phyloP scores from a whole-genome alignment of 306 rosid genomes.

The Coriaria nepalensis region DNA sequence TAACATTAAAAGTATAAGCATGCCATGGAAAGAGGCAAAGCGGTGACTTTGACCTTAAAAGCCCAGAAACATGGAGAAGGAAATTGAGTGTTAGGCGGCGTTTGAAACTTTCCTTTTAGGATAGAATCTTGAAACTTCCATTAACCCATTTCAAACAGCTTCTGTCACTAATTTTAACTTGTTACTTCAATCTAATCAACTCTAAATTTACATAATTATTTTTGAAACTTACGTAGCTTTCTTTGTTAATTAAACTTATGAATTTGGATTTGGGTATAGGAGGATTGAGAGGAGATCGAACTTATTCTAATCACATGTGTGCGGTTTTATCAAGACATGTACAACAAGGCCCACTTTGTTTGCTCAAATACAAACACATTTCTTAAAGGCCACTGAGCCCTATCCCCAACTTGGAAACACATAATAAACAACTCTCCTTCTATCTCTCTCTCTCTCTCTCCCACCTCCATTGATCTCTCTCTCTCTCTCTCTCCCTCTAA shows the following conservation, averaged over 20 bases:
- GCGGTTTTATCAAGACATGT: slow-evolving; percentile 44
- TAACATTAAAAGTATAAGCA: too few relatives aligned
- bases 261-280: too few relatives aligned
- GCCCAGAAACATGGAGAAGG: slow-evolving; percentile 20
- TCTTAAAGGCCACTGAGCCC: slow-evolving; percentile 49
- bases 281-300: background rate
- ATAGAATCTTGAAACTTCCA: too few relatives aligned
- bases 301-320: slow-evolving; percentile 58
- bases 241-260: too few relatives aligned
- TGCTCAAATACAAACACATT: slow-evolving; percentile 53
- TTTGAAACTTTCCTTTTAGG: too few relatives aligned
- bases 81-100: too few relatives aligned
- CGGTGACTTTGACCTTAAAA: background rate
- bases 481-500: slow-evolving; percentile 6
- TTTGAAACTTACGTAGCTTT: too few relatives aligned
- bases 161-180: too few relatives aligned
- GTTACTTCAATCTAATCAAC: too few relatives aligned
- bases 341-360: slow-evolving; percentile 89
- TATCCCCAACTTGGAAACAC: slow-evolving; percentile 75
- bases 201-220: too few relatives aligned
- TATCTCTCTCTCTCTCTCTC: slow-evolving; percentile 2
- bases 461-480: background rate
- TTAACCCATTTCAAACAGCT: too few relatives aligned
- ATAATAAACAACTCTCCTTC: slow-evolving; percentile 24
- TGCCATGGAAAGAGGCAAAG: slow-evolving; percentile 9